A percentile compares a stretch with the other conserved stretches of the same genome.
Conservation (phyloP, 345 rosid species). For the Adansonia digitata region DNA sequence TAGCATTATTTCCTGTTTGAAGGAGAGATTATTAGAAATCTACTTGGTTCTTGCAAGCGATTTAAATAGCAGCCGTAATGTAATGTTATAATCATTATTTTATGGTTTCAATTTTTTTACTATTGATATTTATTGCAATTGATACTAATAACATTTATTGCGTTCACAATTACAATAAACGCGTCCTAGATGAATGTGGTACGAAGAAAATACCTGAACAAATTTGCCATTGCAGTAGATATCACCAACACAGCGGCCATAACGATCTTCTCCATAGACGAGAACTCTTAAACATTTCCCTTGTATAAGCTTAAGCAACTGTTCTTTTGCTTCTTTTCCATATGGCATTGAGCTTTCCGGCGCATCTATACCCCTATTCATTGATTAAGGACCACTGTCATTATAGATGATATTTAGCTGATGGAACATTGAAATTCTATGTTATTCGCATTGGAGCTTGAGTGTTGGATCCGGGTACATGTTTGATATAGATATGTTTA, state of each 20-base stretch:
- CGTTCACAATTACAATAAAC: too few species aligned
- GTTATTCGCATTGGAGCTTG: too few species aligned
- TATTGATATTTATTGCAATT: too few species aligned
- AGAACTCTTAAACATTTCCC: constrained; percentile 22
- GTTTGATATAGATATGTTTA: too few species aligned
- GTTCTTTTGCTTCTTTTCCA: constrained; percentile 47
- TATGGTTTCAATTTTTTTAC: too few species aligned
- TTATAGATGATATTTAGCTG: not conserved
- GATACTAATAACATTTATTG: too few species aligned
- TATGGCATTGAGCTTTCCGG: constrained; percentile 50
- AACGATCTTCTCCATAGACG: constrained; percentile 34
- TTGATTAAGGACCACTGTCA: not conserved
- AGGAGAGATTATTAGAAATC: not conserved
- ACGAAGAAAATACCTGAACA: constrained; percentile 21
- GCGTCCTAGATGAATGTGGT: not conserved
- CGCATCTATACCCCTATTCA: constrained; percentile 53
- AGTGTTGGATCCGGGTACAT: too few species aligned
- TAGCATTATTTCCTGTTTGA: constrained; percentile 61
- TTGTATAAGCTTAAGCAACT: constrained; percentile 29
- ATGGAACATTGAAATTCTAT: not conserved
- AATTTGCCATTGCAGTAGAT: constrained; percentile 66
- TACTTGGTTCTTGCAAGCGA: not conserved
- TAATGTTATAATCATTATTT: too few species aligned
- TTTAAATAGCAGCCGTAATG: too few species aligned
- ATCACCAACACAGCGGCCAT: constrained; percentile 74